A percentile compares a stretch with the other conserved stretches of the same genome.
These are phyloP conservation scores for Hibiscus trionum DNA, from an alignment of 345 rosid species.

Conservation along the genomic window DNA sequence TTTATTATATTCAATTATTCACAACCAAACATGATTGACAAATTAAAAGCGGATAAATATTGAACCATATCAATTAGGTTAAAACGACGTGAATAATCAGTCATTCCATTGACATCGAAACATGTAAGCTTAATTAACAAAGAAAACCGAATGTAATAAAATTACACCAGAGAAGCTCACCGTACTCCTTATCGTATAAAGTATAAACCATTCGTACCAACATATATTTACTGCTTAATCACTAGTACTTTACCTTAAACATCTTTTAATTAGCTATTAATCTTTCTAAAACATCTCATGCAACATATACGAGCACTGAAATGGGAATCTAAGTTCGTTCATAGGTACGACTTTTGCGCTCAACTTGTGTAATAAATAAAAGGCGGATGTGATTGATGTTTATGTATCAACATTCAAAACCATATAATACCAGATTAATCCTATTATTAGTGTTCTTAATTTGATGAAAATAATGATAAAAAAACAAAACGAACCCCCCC, in stretches of 20 bases:
- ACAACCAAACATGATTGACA: no score
- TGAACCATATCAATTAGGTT: background rate
- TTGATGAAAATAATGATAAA: background rate
- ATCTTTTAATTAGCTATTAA: background rate
- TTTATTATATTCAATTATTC: no score
- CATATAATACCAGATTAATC: background rate
- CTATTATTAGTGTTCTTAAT: background rate
- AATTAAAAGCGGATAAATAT: no score
- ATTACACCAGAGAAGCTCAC: background rate
- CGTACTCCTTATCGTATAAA: background rate
- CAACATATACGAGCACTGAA: background rate
- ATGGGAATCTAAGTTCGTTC: background rate
- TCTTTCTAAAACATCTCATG: background rate
- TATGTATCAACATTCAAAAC: background rate
- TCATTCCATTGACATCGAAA: background rate
- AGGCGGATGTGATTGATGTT: constrained; percentile 1
- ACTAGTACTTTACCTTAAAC: background rate
- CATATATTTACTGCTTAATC: background rate
- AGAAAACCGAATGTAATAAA: background rate
- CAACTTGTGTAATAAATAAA: background rate
- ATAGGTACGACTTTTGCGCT: background rate
- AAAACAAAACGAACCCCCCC: background rate
- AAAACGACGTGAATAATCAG: background rate
- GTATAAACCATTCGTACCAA: background rate
- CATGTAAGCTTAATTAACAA: background rate